Evolutionary conservation across 2,329 filamentous ascomycete species (phyloP), one percentile per base, ranked within the genome.

Genomic region (Alternaria tenuissima): DNA sequence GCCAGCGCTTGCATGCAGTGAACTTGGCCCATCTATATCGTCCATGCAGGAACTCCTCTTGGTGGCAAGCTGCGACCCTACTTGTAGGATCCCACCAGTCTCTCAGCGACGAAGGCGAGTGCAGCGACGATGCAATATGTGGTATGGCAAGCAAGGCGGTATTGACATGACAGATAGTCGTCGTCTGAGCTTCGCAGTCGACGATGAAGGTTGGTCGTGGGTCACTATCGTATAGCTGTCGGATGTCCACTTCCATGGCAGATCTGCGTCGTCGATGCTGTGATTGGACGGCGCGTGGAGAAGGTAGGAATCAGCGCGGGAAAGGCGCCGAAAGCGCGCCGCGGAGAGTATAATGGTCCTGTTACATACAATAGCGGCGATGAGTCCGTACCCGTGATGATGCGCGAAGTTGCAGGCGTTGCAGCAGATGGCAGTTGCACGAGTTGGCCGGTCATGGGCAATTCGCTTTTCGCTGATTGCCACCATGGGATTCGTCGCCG

Each of bases 51-150:
- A 65, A 63, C 8, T 57, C 51, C 22, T 52, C n/a, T 30, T 63
- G 57, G 24, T 52, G 36, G 22, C 47, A 48, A 24, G 61, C 22
- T 12, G 52, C 39, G 11, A 52, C 56, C 36, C 43, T 57, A 30
- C 61, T 65, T 3, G 43, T 43, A 7, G 63, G 63, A 51, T 65
- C 60, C 63, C 63, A 65, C 63, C 63, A 65, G 44, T 65, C 63
- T 38, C 61, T 46, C 16, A 65, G 38, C 9, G 57, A 57, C n/a
- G 57, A 46, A 28, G 61, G 54, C 38, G 38, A 38, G 26, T 56
- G 34, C 5, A 63, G 36, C 11, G 63, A 61, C 5, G 42, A 41
- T 30, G 53, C 60, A 8, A 65, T 39, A 16, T 57, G 49, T 8
- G 44, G 58, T 28, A 58, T 43, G 14, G 47, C 54, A 30, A 63